Evolutionary conservation across 2,329 filamentous ascomycete species (phyloP), one percentile per base, ranked within the genome.

Genomic region (Apiospora marii): DNA sequence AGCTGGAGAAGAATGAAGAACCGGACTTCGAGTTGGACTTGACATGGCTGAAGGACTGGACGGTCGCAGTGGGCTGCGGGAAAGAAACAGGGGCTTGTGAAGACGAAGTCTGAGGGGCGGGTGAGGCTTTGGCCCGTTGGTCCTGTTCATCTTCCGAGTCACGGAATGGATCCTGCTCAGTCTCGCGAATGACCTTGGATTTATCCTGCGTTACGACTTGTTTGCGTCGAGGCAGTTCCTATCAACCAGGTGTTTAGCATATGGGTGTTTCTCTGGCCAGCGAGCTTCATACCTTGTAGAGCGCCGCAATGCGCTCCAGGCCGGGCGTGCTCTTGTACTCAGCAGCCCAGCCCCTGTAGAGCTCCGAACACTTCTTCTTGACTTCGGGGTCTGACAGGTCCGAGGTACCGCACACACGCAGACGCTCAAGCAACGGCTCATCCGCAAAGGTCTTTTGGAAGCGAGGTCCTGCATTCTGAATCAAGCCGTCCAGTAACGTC

Each of bases 381-480:
- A 99, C 96, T 73, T 94, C 90, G 0, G 91, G 88, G 81, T 98
- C 95, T 0, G 95, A 95, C 74, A 96, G 88, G 24, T 94, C 89
- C 70, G 96, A 95, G 24, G 93, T 95, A 46, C 93, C 95, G 76
- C 96, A 93, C 46, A 98, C 92, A 30, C 96, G 92, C 70, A 99
- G 87, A 34, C 96, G 93, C 83, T 99, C 96, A 74, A 99, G 89
- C 51, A 99, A 86, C 43, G 95, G 93, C 80, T 98, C 95, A 79
- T 99, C 96, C 13, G 92, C 93, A 81, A 98, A 98, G 22, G 90
- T 89, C 68, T 94, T 91, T 82, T 98, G 93, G 80, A 98, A 98
- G 16, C 92, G 90, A 16, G 92, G 88, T 1, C 96, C 96, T 2
- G 95, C 95, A 84, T 99, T 99, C 80, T 98, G 94, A 74, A 99